Percentiles rank a stretch among this genome's conserved stretches.
Conservation (phyloP, 129 eudicot species). For the Lonicera japonica region DNA sequence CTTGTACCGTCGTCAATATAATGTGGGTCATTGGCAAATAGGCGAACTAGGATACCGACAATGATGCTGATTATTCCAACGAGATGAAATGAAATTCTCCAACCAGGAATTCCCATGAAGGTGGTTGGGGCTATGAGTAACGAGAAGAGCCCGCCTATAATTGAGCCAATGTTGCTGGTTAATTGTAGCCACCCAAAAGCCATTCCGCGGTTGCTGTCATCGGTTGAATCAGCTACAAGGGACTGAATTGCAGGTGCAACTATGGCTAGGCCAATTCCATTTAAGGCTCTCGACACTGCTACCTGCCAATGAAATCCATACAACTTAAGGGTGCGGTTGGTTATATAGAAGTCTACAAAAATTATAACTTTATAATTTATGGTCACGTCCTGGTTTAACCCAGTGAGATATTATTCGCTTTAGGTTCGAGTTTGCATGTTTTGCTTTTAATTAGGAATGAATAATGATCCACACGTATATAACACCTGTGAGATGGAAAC, state of each 20-base stretch:
- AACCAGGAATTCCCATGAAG: constrained; percentile 69
- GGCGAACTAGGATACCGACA: constrained; percentile 71
- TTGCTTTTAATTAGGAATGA: too few relatives aligned
- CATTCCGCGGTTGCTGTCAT: constrained; percentile 68
- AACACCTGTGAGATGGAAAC: too few relatives aligned
- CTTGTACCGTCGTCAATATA: constrained; percentile 29
- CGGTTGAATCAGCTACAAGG: constrained; percentile 87
- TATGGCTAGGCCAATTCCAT: constrained; percentile 94
- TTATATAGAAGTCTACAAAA: background rate
- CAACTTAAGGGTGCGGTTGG: background rate
- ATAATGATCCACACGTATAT: too few relatives aligned
- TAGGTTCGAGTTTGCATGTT: too few relatives aligned
- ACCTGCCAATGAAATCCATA: constrained; percentile 38
- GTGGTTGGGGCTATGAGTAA: constrained; percentile 71
- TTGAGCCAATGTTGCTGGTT: constrained; percentile 82
- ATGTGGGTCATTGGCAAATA: constrained; percentile 84
- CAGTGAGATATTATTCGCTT: too few relatives aligned
- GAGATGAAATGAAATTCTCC: constrained; percentile 86
- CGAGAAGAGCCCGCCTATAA: constrained; percentile 79
- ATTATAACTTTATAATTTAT: background rate
- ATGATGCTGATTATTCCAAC: constrained; percentile 78
- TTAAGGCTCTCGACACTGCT: constrained; percentile 75
- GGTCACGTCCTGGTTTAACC: too few relatives aligned
- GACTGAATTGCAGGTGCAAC: constrained; percentile 95
- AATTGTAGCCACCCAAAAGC: constrained; percentile 97